Evolutionary conservation across 495 filamentous ascomycete genomes (phyloP).

Genomic region (Geopyxis carbonaria): DNA sequence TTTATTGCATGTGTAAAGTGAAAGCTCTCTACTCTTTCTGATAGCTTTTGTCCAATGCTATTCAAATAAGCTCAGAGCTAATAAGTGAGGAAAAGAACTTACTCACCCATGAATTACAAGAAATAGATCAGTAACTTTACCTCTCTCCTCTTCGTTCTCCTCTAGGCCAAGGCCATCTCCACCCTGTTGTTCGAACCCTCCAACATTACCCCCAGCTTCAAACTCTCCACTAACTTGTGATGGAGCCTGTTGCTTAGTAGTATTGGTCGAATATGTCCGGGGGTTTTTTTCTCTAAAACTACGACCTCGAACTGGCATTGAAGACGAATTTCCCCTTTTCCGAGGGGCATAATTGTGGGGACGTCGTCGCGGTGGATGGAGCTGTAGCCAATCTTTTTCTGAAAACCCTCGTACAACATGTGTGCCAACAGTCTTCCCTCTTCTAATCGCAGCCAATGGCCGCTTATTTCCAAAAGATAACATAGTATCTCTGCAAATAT

Average conservation of each 20-base stretch:
- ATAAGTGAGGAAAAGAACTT: neutral
- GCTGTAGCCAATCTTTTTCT: conserved; percentile 44
- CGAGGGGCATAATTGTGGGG: neutral
- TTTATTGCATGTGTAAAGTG: conserved; percentile 95
- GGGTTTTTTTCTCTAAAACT: neutral
- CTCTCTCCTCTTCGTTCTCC: conserved; percentile 44
- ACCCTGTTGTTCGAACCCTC: conserved; percentile 7
- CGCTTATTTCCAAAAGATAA: conserved; percentile 34
- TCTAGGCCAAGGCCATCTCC: conserved; percentile 30
- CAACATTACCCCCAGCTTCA: neutral
- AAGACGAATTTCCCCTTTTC: neutral
- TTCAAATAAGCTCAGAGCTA: neutral
- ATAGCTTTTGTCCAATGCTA: conserved; percentile 84
- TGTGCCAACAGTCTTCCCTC: conserved; percentile 64
- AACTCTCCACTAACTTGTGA: neutral
- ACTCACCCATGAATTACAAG: conserved; percentile 64
- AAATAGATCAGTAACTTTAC: conserved; percentile 68
- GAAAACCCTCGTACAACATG: conserved; percentile 71
- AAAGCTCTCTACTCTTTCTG: conserved; percentile 85
- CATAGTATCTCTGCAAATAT: conserved; percentile 35
- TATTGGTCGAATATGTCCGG: no score
- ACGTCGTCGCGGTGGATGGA: conserved; percentile 36
- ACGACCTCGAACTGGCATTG: neutral
- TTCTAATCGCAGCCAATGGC: conserved; percentile 71
- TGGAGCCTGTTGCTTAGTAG: neutral